Evolutionary conservation across 2,329 filamentous ascomycete genomes (phyloP).

Genomic region (Cytospora leucostoma): DNA sequence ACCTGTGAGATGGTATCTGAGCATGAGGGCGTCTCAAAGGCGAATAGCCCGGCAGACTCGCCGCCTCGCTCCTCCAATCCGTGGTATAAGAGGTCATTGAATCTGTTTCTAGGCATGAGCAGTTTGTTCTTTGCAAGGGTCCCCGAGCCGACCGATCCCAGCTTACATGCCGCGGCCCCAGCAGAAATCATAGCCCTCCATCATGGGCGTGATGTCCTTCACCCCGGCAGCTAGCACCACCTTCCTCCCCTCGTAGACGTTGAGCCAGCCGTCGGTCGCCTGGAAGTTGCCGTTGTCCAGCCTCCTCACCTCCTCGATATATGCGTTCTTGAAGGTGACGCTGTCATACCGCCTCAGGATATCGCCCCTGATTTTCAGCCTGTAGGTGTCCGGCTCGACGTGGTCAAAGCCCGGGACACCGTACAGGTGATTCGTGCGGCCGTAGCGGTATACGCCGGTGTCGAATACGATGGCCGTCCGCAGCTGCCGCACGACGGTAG

Average conservation of each 20-base stretch:
- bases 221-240: constrained; percentile 58
- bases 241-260: constrained; percentile 50
- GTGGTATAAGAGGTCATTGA: constrained; percentile 57
- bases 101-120: background rate
- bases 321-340: constrained; percentile 35
- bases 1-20: constrained; percentile 2
- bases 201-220: constrained; percentile 51
- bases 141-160: too few relatives aligned
- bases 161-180: constrained; percentile 55
- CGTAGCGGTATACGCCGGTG: constrained; percentile 53
- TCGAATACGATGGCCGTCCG: constrained; percentile 52
- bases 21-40: background rate
- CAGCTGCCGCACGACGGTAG: constrained; percentile 50
- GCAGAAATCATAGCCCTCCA: constrained; percentile 55
- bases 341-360: constrained; percentile 39
- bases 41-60: constrained; percentile 44
- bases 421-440: constrained; percentile 50
- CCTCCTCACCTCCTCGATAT: constrained; percentile 33
- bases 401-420: constrained; percentile 45
- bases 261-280: constrained; percentile 43
- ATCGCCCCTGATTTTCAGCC: constrained; percentile 39
- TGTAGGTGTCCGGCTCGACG: constrained; percentile 38
- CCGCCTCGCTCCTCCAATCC: constrained; percentile 58
- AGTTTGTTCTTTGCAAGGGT: too few relatives aligned
- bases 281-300: constrained; percentile 20